Evolutionary conservation across 176 grass and related monocot genomes (phyloP), one percentile per base, ranked within the genome.

Genomic region (Triticum dicoccoides): DNA sequence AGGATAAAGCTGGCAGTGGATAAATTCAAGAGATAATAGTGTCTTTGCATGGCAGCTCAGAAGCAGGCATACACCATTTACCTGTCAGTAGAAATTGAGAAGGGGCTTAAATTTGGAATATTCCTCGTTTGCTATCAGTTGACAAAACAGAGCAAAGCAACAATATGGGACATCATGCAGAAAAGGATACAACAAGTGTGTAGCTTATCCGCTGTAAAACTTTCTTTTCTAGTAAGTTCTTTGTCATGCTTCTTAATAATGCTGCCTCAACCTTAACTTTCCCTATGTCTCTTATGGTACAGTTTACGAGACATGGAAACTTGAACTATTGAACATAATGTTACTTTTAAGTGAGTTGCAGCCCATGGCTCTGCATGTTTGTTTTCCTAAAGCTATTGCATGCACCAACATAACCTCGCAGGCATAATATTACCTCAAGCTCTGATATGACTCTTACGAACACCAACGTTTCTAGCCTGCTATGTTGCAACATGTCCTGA

Each of bases 381-480:
- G 37, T 64, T 80, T 81, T 77, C 41, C 44, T 62, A 5, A 79
- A 83, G 64, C 17, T 73, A 65, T 4, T 21, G 27, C 75, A 51
- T 44, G 61, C 21, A 86, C 39, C 0, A 4, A 11, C 66, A 65
- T 14, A 78, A 20, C 67, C 29, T 62, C 39, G 41, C 37, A 4
- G 29, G 52, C 37, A 44, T 79, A 86, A 61, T n/a, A 65, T 89
- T 95, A 93, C 93, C 91, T 95, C 86, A 85, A n/a, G 21, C 34
- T 92, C 89, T 81, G 89, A 89, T 59, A 89, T 92, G 69, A 95
- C 85, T 83, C 89, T 89, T 80, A 92, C 75, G 54, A 95, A 89
- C 27, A 87, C 86, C 79, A 95, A 82, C 29, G 18, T 87, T 91
- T 92, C 91, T 89, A 93, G 82, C 49, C 82, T 89, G 84, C 72